phyloP scores from a whole-genome alignment of 805 yeast species.

The Saccharomycopsis lassenensis region DNA sequence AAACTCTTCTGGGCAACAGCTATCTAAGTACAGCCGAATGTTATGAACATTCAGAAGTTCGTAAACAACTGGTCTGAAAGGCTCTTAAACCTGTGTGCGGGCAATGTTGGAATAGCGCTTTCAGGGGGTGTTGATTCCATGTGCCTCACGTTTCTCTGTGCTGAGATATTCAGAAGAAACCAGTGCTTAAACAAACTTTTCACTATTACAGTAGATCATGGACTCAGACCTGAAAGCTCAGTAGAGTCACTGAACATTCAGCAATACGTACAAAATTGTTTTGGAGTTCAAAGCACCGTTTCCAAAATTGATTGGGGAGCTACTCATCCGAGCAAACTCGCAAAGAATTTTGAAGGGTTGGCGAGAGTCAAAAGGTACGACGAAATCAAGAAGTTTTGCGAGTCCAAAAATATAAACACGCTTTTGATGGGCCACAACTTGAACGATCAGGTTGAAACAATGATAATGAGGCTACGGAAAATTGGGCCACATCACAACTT shows the following conservation, averaged over 20 bases:
- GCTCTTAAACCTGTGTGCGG: too few relatives aligned
- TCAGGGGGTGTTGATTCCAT: slow-evolving; percentile 41
- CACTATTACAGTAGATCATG: slow-evolving; percentile 34
- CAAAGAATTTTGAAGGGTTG: slow-evolving; percentile 31
- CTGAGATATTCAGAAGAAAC: slow-evolving; percentile 19
- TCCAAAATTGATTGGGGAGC: slow-evolving; percentile 21
- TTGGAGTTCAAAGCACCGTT: slow-evolving; percentile 15
- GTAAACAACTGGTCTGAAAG: too few relatives aligned
- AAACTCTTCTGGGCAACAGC: too few relatives aligned
- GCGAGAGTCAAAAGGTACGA: slow-evolving; percentile 30
- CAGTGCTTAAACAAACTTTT: slow-evolving; percentile 22
- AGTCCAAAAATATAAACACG: slow-evolving; percentile 17
- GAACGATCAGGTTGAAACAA: slow-evolving; percentile 34
- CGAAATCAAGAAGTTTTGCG: slow-evolving; percentile 23
- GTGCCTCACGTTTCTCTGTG: slow-evolving; percentile 29
- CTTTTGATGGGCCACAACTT: slow-evolving; percentile 31
- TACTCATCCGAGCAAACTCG: slow-evolving; percentile 17
- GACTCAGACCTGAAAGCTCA: slow-evolving; percentile 25
- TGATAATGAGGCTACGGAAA: too few relatives aligned
- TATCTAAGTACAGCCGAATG: too few relatives aligned
- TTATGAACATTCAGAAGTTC: too few relatives aligned
- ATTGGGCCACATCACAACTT: too few relatives aligned
- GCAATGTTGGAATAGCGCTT: slow-evolving; percentile 29
- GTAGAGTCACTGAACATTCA: slow-evolving; percentile 28
- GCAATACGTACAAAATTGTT: slow-evolving; percentile 2